Conservation (phyloP, 73 alveolate genomes). For the Paramecium sonneborni region DNA sequence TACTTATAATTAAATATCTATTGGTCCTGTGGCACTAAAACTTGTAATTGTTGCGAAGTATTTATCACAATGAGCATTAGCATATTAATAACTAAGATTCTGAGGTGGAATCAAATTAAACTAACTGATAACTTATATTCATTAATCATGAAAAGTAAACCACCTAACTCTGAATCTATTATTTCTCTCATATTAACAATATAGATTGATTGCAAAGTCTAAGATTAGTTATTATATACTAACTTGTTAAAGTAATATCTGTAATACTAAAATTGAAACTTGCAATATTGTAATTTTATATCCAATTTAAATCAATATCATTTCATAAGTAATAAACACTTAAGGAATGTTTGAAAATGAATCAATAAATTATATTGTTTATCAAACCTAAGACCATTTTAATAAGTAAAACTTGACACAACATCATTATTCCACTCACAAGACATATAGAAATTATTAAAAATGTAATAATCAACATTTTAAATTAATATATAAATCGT, state of each 20-base stretch:
- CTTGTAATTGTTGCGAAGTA: not conserved
- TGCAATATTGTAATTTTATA: not conserved
- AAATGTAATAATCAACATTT: not conserved
- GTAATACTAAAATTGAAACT: not conserved
- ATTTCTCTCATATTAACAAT: not conserved
- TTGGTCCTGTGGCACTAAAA: not conserved
- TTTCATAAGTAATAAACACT: not conserved
- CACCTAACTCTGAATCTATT: not conserved
- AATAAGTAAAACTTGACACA: not conserved
- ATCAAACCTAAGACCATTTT: not conserved
- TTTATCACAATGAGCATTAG: not conserved
- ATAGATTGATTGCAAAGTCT: not conserved
- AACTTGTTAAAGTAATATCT: not conserved
- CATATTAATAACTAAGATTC: not conserved
- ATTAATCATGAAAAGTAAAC: not conserved
- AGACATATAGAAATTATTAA: not conserved
- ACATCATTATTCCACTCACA: not conserved
- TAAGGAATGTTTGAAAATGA: not conserved
- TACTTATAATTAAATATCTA: not conserved
- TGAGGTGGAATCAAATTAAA: not conserved
- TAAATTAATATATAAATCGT: no score
- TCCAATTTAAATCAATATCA: not conserved
- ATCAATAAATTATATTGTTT: not conserved
- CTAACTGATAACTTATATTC: not conserved
- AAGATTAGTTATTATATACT: not conserved